phyloP scores from a whole-genome alignment of 2,329 filamentous ascomycete genomes.

The Elsinoe arachidis region DNA sequence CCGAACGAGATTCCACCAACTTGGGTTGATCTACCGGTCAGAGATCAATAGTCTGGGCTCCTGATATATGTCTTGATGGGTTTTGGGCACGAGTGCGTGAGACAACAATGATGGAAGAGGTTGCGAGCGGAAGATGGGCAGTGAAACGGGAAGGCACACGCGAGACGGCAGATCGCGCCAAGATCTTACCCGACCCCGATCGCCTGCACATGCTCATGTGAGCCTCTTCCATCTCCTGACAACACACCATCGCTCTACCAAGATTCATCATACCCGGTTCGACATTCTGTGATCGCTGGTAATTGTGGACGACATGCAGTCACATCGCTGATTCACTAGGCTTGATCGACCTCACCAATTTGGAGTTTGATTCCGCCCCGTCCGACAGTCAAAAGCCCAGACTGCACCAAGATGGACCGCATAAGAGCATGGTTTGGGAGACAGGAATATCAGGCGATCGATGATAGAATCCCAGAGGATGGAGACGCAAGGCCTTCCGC shows the following conservation, averaged over 20 bases:
- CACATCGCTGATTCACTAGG: background rate
- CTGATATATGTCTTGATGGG: background rate
- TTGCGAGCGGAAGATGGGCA: background rate
- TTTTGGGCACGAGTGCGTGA: background rate
- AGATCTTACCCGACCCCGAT: background rate
- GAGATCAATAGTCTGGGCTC: constrained; percentile 1
- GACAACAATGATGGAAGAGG: background rate
- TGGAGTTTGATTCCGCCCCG: background rate
- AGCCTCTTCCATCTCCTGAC: background rate
- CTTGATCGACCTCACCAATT: background rate
- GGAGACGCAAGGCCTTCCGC: background rate
- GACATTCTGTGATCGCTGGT: background rate
- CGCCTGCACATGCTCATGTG: constrained; percentile 2
- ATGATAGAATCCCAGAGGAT: background rate
- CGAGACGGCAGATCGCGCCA: background rate
- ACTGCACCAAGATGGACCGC: background rate
- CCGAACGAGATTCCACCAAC: background rate
- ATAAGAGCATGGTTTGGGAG: constrained; percentile 13
- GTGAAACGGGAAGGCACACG: background rate
- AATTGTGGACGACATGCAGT: background rate
- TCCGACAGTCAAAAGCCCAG: background rate
- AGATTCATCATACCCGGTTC: background rate
- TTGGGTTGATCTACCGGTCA: background rate
- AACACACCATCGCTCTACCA: background rate
- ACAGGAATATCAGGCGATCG: constrained; percentile 8